A percentile compares a stretch with the other conserved stretches of the same genome.
Conservation (phyloP, 1,139 yeast genomes). For the Diutina catenulata region DNA sequence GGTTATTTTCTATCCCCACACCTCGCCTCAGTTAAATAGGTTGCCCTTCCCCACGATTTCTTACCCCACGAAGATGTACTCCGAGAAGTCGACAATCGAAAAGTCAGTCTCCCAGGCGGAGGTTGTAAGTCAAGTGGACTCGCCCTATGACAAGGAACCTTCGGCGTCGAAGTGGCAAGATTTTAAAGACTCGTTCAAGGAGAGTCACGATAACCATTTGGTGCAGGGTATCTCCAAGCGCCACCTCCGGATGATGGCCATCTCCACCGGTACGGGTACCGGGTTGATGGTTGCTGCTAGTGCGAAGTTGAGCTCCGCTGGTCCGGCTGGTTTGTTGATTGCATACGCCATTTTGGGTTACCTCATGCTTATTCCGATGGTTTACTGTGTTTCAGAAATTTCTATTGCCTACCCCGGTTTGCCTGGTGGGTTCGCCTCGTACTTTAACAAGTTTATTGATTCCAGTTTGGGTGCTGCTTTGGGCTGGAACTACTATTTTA, state of each 20-base stretch:
- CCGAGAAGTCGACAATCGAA: too few species aligned
- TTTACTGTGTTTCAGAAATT: slow-evolving; percentile 24
- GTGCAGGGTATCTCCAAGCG: slow-evolving; percentile 4
- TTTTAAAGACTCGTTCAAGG: slow-evolving; percentile 11
- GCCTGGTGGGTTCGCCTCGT: slow-evolving; percentile 26
- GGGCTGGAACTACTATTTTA: slow-evolving; percentile 27
- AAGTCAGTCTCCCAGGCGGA: too few species aligned
- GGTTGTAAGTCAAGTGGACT: not conserved
- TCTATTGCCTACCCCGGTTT: slow-evolving; percentile 21
- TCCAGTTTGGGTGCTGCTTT: slow-evolving; percentile 24
- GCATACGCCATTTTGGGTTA: slow-evolving; percentile 22
- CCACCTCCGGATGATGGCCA: slow-evolving; percentile 23
- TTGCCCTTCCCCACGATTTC: too few species aligned
- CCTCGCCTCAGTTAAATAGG: too few species aligned
- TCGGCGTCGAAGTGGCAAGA: not conserved
- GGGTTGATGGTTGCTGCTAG: slow-evolving; percentile 28
- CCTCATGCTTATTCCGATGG: slow-evolving; percentile 25
- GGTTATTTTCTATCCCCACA: too few species aligned
- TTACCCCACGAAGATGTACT: too few species aligned
- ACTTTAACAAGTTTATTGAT: slow-evolving; percentile 22
- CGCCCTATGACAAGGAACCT: not conserved
- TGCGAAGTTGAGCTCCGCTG: slow-evolving; percentile 20
- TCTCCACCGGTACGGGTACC: slow-evolving; percentile 26
- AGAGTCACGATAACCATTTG: not conserved
- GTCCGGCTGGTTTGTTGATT: slow-evolving; percentile 22